These are phyloP conservation scores for Cordyceps cicadae DNA, from an alignment of 2,329 filamentous ascomycete species.

Conservation along the genomic window DNA sequence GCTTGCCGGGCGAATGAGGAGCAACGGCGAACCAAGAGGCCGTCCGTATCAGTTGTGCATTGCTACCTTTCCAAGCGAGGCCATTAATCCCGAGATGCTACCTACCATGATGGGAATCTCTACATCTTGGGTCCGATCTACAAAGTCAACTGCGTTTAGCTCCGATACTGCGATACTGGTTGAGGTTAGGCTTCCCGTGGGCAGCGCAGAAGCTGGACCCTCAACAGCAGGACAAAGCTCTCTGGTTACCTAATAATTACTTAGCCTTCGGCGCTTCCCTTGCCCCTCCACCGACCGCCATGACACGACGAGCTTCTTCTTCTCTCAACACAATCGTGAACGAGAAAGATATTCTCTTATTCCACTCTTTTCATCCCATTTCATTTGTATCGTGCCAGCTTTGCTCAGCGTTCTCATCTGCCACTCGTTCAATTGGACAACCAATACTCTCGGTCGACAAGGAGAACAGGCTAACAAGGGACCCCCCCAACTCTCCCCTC, in stretches of 20 bases:
- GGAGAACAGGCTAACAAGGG: not conserved
- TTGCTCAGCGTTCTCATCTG: not conserved
- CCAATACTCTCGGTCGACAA: not conserved
- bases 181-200: not conserved
- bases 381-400: not conserved
- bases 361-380: not conserved
- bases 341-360: not conserved
- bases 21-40: not conserved
- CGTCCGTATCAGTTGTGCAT: too few species aligned
- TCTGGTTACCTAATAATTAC: conserved; percentile 9
- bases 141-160: too few species aligned
- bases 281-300: not conserved
- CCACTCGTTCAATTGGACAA: not conserved
- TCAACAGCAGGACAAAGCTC: too few species aligned
- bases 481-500: not conserved
- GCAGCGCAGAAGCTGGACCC: not conserved
- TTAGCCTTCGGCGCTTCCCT: not conserved
- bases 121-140: too few species aligned
- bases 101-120: too few species aligned
- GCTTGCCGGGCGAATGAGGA: not conserved
- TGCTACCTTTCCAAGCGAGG: too few species aligned
- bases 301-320: not conserved
- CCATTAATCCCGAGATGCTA: too few species aligned
- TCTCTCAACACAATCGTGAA: not conserved
- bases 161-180: not conserved